Evolutionary conservation across 106 monocot species (phyloP).

Genomic region (Dendrobium chrysotoxum): DNA sequence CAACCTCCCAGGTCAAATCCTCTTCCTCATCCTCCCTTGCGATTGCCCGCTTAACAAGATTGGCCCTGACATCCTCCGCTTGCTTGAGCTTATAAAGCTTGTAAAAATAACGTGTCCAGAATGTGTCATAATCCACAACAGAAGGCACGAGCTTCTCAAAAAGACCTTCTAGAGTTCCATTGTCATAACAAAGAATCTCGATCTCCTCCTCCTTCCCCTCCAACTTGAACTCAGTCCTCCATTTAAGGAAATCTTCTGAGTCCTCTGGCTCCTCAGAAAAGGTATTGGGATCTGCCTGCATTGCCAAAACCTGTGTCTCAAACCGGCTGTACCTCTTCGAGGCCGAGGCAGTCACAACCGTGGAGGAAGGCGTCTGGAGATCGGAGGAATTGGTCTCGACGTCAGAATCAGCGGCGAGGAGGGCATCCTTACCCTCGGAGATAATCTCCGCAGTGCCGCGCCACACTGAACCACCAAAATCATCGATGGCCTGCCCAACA

Average conservation of each 20-base stretch:
- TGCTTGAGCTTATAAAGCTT: slow-evolving; percentile 75
- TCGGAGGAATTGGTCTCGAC: background rate
- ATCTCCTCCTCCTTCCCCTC: slow-evolving; percentile 67
- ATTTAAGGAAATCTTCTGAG: slow-evolving; percentile 43
- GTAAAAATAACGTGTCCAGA: slow-evolving; percentile 88
- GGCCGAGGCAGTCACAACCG: background rate
- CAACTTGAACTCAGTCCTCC: slow-evolving; percentile 48
- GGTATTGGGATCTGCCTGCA: slow-evolving; percentile 62
- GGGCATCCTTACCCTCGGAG: slow-evolving; percentile 39
- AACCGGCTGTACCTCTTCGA: slow-evolving; percentile 54
- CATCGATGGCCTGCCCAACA: slow-evolving; percentile 81
- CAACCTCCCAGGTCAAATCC: slow-evolving; percentile 52
- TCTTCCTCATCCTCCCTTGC: slow-evolving; percentile 74
- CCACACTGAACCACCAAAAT: slow-evolving; percentile 34
- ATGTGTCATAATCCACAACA: slow-evolving; percentile 62
- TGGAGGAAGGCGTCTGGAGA: background rate
- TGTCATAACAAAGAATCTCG: slow-evolving; percentile 45
- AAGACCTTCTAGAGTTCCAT: slow-evolving; percentile 38
- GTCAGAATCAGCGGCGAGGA: slow-evolving; percentile 24
- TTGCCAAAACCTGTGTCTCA: slow-evolving; percentile 52
- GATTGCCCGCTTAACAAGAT: slow-evolving; percentile 75
- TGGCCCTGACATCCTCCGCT: slow-evolving; percentile 76
- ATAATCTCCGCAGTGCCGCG: slow-evolving; percentile 40
- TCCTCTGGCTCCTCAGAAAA: slow-evolving; percentile 71
- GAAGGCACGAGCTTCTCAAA: slow-evolving; percentile 64